Evolutionary conservation across 176 grass and related monocot species (phyloP).

Genomic region (Cenchrus fungigraminus): DNA sequence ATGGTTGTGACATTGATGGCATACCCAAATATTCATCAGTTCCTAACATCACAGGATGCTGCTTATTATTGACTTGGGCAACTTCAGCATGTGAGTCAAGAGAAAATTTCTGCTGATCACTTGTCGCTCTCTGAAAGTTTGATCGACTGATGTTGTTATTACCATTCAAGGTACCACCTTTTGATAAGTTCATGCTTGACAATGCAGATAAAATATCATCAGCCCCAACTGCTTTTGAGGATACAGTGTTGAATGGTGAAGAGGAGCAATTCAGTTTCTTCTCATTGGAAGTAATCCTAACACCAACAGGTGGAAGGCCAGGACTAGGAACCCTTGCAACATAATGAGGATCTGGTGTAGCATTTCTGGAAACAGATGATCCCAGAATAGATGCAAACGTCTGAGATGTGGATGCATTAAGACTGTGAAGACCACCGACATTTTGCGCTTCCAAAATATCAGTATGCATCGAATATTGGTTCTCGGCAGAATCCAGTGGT

Average conservation of each 20-base stretch:
- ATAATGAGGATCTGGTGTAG: conserved; percentile 74
- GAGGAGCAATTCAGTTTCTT: conserved; percentile 54
- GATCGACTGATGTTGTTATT: conserved; percentile 41
- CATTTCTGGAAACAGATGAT: conserved; percentile 73
- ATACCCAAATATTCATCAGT: conserved; percentile 59
- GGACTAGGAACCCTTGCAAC: conserved; percentile 77
- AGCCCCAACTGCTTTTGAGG: conserved; percentile 63
- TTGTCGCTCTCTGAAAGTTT: conserved; percentile 61
- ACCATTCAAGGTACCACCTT: conserved; percentile 41
- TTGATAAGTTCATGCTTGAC: conserved; percentile 77
- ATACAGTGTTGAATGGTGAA: conserved; percentile 58
- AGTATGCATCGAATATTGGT: conserved; percentile 53
- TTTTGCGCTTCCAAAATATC: conserved; percentile 56
- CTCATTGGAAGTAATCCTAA: conserved; percentile 58
- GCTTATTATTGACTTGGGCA: conserved; percentile 55
- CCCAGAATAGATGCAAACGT: conserved; percentile 67
- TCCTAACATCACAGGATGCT: conserved; percentile 53
- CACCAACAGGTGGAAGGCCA: conserved; percentile 70
- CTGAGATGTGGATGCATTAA: conserved; percentile 60
- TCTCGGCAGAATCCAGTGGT: conserved; percentile 51
- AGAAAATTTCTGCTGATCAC: conserved; percentile 60
- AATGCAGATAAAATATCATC: conserved; percentile 89
- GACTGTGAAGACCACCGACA: conserved; percentile 42
- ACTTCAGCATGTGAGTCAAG: conserved; percentile 39
- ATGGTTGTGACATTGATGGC: conserved; percentile 47